A percentile compares a stretch with the other conserved stretches of the same genome.
Conservation (phyloP, 176 grass and related monocot genomes). For the Oryza coarctata region DNA sequence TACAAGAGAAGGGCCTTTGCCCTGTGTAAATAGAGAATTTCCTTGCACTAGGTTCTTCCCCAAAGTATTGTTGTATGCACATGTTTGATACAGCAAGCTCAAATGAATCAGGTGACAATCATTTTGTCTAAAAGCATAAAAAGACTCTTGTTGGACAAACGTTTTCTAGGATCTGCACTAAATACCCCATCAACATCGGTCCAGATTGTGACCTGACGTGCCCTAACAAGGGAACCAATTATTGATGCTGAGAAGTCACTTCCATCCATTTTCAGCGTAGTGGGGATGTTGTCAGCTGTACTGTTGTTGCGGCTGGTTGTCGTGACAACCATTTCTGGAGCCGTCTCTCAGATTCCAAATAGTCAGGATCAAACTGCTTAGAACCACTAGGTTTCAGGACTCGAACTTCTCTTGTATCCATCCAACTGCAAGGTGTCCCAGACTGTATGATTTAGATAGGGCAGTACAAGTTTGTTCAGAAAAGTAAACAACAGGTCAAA, state of each 20-base stretch:
- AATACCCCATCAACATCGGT: conserved; percentile 98
- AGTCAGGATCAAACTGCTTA: conserved; percentile 89
- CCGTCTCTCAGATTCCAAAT: conserved; percentile 76
- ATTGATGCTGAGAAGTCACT: conserved; percentile 99
- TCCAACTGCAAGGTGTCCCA: conserved; percentile 81
- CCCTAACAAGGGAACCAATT: conserved; percentile 75
- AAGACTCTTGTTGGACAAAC: conserved; percentile 44
- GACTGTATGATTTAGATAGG: conserved; percentile 61
- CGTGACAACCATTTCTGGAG: conserved; percentile 81
- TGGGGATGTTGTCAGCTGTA: conserved; percentile 77
- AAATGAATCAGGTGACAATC: not conserved
- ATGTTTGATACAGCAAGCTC: not conserved
- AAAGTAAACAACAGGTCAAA: conserved; percentile 9
- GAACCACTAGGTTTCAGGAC: conserved; percentile 79
- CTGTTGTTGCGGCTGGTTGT: conserved; percentile 57
- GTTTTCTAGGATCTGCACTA: conserved; percentile 99
- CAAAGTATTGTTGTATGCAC: not conserved
- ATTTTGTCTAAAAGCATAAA: conserved; percentile 4
- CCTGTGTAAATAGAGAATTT: not conserved
- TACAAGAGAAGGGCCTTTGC: conserved; percentile 9
- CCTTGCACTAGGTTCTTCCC: not conserved
- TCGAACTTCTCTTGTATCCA: conserved; percentile 96
- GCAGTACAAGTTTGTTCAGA: conserved; percentile 36
- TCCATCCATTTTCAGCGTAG: conserved; percentile 94
- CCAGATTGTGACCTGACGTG: conserved; percentile 89